Evolutionary conservation across 495 filamentous ascomycete species (phyloP), one percentile per base, ranked within the genome.

Genomic region (Jackrogersella minutella): DNA sequence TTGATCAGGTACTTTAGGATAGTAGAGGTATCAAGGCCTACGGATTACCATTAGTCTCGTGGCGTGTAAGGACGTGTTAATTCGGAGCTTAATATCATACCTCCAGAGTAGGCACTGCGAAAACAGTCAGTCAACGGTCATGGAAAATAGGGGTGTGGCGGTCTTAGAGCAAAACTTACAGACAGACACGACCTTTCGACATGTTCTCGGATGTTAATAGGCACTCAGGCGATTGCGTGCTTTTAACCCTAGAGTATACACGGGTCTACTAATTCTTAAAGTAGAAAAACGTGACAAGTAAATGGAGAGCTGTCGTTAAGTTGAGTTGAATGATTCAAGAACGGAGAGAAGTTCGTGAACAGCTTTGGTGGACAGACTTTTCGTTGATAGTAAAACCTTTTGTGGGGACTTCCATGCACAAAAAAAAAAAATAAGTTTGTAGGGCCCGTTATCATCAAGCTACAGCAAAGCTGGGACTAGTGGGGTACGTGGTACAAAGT

Each of bases 131-230:
- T 71, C 33, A 69, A 57, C 67, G 24, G 19, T 39, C 2, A 36
- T 22, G n/a, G 40, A 55, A 21, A 50, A 50, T 43, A 62, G 13
- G 16, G 4, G 17, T n/a, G 16, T 26, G 37, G 34, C 11, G 47
- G 30, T 31, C 37, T 40, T 40, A 53, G 37, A 30, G 50, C 28
- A 43, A 16, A 28, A 78, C 77, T 78, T 39, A 80, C 77, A 80
- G 75, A 75, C 78, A 80, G 62, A 80, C 78, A 43, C 78, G 78
- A 53, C 77, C 78, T 64, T 80, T 79, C 59, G 77, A 76, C 78
- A 74, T 74, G 59, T 54, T 73, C 49, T 50, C 59, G 62, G 39
- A 50, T 53, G 54, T 50, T 40, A 33, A 36, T 47, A 41, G n/a
- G 44, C 36, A 17, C 8, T 31, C 10, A 26, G 16, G 34, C n/a